Conservation (phyloP, 768 basidiomycete species). For the Dictyophora rubrovolvata region DNA sequence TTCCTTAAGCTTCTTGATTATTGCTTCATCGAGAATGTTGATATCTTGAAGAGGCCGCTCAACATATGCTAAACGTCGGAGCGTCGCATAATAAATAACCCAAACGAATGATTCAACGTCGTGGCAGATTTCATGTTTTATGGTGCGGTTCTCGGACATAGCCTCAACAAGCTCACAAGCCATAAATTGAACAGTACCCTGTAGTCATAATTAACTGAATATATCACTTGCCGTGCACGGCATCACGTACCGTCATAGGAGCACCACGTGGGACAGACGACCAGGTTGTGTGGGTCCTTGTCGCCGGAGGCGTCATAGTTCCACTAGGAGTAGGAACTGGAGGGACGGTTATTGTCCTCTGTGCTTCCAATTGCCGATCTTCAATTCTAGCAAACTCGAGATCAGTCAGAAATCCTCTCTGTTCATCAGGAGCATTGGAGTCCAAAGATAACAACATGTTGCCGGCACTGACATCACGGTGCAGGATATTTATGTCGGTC, state of each 20-base stretch:
- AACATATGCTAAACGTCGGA: not conserved
- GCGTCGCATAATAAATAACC: not conserved
- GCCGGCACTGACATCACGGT: slow-evolving; percentile 11
- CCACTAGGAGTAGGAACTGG: no score
- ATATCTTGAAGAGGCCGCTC: no score
- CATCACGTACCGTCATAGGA: slow-evolving; percentile 13
- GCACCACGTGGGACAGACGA: slow-evolving; percentile 10
- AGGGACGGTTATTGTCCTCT: not conserved
- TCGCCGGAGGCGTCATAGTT: no score
- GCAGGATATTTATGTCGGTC: slow-evolving; percentile 19
- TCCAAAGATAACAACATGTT: slow-evolving; percentile 21
- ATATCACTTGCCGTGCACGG: not conserved
- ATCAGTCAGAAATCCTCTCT: slow-evolving; percentile 22
- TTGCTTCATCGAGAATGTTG: no score
- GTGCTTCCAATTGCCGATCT: not conserved
- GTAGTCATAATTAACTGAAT: not conserved
- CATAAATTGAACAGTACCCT: slow-evolving; percentile 21
- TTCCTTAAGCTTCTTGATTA: no score
- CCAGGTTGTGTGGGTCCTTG: slow-evolving; percentile 2
- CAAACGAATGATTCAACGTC: slow-evolving; percentile 15
- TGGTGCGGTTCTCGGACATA: not conserved
- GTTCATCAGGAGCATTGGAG: slow-evolving; percentile 1
- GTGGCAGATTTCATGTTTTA: not conserved
- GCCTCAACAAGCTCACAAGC: slow-evolving; percentile 6
- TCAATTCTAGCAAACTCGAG: slow-evolving; percentile 20